Conservation (phyloP, 768 basidiomycete species). For the Pleurotus djamor region DNA sequence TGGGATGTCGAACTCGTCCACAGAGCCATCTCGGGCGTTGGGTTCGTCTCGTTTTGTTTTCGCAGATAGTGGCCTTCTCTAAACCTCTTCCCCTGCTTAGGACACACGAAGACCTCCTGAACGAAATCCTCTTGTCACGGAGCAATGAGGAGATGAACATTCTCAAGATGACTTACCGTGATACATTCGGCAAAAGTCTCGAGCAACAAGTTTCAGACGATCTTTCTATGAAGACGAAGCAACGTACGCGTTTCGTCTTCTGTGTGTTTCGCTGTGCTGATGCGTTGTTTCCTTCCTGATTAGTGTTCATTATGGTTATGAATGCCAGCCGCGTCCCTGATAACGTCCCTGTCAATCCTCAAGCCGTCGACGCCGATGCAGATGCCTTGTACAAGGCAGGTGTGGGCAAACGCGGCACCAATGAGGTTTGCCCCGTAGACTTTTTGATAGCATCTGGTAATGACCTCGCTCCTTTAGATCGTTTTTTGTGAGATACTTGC, state of each 20-base stretch:
- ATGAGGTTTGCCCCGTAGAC: constrained; percentile 26
- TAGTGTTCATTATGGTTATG: constrained; percentile 51
- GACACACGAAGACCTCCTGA: constrained; percentile 32
- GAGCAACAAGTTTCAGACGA: constrained; percentile 25
- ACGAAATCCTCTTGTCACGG: constrained; percentile 39
- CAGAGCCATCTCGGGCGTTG: constrained; percentile 25
- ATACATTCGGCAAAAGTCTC: constrained; percentile 26
- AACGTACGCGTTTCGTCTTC: constrained; percentile 21
- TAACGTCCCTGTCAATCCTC: constrained; percentile 31
- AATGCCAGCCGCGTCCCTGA: constrained; percentile 38
- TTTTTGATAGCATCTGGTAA: not conserved
- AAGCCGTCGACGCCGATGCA: constrained; percentile 39
- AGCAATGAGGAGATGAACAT: constrained; percentile 28
- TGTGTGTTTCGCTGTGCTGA: not conserved
- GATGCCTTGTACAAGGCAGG: constrained; percentile 39
- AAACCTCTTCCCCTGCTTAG: constrained; percentile 13
- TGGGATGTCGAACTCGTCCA: constrained; percentile 35
- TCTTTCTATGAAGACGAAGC: constrained; percentile 27
- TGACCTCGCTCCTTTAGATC: constrained; percentile 13
- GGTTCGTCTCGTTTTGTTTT: constrained; percentile 24
- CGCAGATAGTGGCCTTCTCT: too few relatives aligned
- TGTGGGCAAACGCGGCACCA: constrained; percentile 36
- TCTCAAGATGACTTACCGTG: constrained; percentile 27
- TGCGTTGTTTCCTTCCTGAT: not conserved
- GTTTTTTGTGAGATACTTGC: constrained; percentile 47